Evolutionary conservation across 2,329 filamentous ascomycete species (phyloP).

Genomic region (Aphanoascus verrucosus): DNA sequence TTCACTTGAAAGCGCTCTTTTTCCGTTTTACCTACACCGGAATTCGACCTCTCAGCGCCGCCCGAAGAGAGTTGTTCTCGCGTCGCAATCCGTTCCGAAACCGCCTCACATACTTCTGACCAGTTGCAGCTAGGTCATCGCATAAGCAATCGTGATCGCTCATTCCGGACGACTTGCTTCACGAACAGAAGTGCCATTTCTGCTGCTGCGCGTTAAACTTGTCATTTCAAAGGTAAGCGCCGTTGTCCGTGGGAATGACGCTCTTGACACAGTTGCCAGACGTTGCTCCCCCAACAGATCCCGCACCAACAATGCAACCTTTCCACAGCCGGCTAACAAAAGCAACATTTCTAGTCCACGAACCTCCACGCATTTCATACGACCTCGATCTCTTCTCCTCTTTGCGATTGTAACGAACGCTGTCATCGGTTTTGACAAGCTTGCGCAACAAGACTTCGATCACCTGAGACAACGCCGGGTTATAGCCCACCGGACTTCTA

Average conservation of each 20-base stretch:
- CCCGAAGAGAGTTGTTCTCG: no score
- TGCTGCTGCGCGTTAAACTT: not conserved
- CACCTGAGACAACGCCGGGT: not conserved
- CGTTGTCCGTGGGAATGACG: not conserved
- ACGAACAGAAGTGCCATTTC: not conserved
- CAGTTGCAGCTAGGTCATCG: not conserved
- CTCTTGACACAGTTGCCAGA: not conserved
- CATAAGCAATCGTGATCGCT: not conserved
- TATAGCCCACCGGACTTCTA: not conserved
- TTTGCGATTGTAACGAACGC: not conserved
- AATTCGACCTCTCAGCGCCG: no score
- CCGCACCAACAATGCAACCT: not conserved
- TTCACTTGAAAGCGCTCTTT: no score
- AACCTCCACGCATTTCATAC: not conserved
- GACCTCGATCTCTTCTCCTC: not conserved
- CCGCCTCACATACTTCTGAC: not conserved
- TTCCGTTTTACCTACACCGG: no score
- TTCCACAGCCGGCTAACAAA: not conserved
- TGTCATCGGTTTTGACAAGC: not conserved
- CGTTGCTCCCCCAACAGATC: not conserved
- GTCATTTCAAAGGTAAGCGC: not conserved
- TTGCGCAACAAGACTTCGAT: not conserved
- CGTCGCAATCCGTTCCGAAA: no score
- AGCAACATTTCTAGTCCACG: not conserved
- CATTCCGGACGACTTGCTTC: slow-evolving; percentile 1